Base-by-base conservation (phyloP, 2,329 filamentous ascomycete genomes). In the Neonectria ditissima region DNA sequence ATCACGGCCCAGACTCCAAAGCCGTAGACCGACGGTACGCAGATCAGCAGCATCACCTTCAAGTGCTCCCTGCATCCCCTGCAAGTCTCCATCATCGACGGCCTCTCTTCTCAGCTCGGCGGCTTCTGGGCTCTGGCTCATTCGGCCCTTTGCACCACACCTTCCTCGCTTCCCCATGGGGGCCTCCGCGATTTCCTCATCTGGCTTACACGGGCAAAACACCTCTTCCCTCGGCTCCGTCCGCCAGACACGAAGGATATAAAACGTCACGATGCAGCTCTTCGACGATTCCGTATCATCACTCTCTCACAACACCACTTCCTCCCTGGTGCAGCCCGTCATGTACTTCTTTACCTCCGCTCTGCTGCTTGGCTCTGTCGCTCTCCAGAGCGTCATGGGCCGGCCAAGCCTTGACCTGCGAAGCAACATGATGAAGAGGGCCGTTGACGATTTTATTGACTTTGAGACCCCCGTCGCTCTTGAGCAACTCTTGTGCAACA, bases 401-500 rank as follows among this genome's bases (percentile, higher is more conserved):
- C 78, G 82, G 11, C 83, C 84, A 69, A 75, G 66, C 66, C 68
- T 37, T 58, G 34, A 75, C 69, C 64, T 50, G 22, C 44, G 55
- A 70, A 75, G 76, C 70, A 72, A 75, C 30, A 65, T 85, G 50
- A 67, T 80, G 60, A 86, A 82, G 71, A 79, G 83, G 52, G 78
- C 80, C 24, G 82, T 88, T 14, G 83, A 86, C 66, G 78, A 80
- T 32, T 90, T 86, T 73, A 80, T 90, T 67, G 74, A 80, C 30
- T 81, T 79, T 0, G 82, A 89, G 74, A 82, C 79, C 16, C 80
- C 84, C 8, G 80, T 87, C 68, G 84, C 87, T 3, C 71, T 87
- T 28, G 73, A 78, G 10, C 80, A 84, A 61, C 78, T 89, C 26
- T 75, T 89, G 39, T 87, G 84, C 78, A 90, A 89, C 71, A 88